Percentiles rank a stretch among this genome's conserved stretches.
phyloP scores from a whole-genome alignment of 164 flowering plant species.

The Echeveria elegans region DNA sequence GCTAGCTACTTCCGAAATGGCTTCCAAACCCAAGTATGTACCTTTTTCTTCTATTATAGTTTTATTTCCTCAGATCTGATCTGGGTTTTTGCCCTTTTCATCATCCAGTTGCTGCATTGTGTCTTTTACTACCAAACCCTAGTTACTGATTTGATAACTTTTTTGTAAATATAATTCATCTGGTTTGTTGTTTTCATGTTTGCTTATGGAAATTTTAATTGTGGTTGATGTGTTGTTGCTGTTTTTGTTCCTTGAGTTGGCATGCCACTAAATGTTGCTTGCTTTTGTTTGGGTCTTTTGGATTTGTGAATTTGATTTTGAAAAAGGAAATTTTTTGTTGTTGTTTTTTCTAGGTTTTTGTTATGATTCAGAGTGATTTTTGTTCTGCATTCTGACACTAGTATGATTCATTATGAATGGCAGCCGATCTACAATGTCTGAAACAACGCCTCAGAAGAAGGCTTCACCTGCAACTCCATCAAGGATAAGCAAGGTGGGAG shows the following conservation, averaged over 20 bases:
- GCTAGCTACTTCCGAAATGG: too few relatives aligned
- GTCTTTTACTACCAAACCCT: not conserved
- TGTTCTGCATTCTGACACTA: not conserved
- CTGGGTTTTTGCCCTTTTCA: not conserved
- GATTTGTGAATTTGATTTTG: not conserved
- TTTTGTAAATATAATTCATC: not conserved
- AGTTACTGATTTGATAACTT: not conserved
- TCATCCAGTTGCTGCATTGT: not conserved
- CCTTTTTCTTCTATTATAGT: not conserved
- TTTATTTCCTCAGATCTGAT: not conserved
- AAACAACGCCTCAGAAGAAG: conserved; percentile 47
- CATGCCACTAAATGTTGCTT: not conserved
- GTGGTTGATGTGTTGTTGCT: not conserved
- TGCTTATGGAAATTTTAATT: not conserved
- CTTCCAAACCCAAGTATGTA: not conserved
- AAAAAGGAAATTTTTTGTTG: too few relatives aligned
- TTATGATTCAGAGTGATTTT: not conserved
- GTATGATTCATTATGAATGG: not conserved
- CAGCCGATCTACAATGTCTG: conserved; percentile 16
- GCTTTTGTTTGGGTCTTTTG: not conserved
- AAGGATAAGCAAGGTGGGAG: conserved; percentile 30
- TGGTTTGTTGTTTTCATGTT: not conserved
- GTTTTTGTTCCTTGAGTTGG: not conserved
- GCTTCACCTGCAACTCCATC: conserved; percentile 63
- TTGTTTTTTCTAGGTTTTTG: not conserved